These are phyloP conservation scores for Trypethelium eluteriae DNA, from an alignment of 495 filamentous ascomycete species.

Conservation along the genomic window DNA sequence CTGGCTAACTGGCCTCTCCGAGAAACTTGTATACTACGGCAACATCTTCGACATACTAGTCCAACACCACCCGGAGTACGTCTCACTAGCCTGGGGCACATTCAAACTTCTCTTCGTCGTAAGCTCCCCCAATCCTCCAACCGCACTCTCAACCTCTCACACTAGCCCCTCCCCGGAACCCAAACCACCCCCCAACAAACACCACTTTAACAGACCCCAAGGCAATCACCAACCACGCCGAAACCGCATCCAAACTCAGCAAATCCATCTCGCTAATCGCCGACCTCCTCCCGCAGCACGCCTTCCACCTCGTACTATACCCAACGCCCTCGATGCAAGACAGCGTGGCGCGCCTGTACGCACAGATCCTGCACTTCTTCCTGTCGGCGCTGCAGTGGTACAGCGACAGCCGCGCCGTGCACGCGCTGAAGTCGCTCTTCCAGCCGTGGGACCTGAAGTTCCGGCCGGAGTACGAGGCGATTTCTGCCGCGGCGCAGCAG, in stretches of 20 bases:
- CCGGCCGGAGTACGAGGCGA: neutral
- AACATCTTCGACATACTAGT: slow-evolving; percentile 19
- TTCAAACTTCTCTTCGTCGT: slow-evolving; percentile 32
- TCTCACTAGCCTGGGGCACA: slow-evolving; percentile 34
- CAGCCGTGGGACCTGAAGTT: neutral
- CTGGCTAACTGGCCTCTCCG: neutral
- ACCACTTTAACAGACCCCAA: neutral
- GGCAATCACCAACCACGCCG: slow-evolving; percentile 18
- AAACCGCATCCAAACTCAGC: slow-evolving; percentile 4
- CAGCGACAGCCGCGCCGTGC: slow-evolving; percentile 4
- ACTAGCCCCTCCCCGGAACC: too few species aligned
- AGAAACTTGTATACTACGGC: neutral
- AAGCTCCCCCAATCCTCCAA: neutral
- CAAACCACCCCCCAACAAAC: too few species aligned
- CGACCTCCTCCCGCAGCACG: slow-evolving; percentile 13
- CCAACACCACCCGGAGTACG: slow-evolving; percentile 34
- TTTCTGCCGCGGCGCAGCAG: neutral
- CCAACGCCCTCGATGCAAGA: slow-evolving; percentile 16
- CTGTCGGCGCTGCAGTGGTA: slow-evolving; percentile 15
- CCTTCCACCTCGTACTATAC: slow-evolving; percentile 13
- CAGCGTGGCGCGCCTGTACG: slow-evolving; percentile 15
- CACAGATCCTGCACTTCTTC: slow-evolving; percentile 16
- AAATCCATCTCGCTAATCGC: slow-evolving; percentile 10
- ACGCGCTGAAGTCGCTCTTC: slow-evolving; percentile 11
- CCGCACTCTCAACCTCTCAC: neutral